Evolutionary conservation across 2,329 filamentous ascomycete species (phyloP), one percentile per base, ranked within the genome.

Genomic region (Fusarium fujikuroi): DNA sequence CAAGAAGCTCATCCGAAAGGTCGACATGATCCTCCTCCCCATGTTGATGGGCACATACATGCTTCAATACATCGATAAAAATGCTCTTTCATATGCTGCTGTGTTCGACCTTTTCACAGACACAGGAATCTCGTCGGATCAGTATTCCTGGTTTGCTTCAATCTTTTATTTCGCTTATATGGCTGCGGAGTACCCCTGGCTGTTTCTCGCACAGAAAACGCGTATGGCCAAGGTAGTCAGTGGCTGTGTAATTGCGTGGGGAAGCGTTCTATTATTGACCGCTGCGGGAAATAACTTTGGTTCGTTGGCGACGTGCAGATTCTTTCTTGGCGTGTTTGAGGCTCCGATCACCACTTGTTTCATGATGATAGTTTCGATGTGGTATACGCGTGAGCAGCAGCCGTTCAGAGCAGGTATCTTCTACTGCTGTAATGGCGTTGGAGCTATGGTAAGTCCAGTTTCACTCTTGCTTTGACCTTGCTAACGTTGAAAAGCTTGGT

Each of bases 41-140:
- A 78, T 89, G 18, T 82, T 90, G 3, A 82, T 82, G 52, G 82
- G 83, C 2, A 87, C 85, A 1, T 87, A 84, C 52, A 77, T 85
- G n/a, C 78, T 89, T 10, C 87, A 89, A 69, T 88, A 86, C 71
- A 87, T 88, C 69, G 87, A 88, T 76, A 90, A 89, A 76, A 83
- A 85, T 60, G 84, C 87, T 0, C 78, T 88, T 4, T 83, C 82
- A 0, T 89, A 89, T 73, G 83, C 84, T 0, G 87, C 87, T 0
- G 87, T 89, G 0, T 89, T 89, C 62, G 87, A 89, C 40, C 77
- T 89, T 0, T 85, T 88, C 64, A 79, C 79, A 12, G 83, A 83
- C 39, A 87, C 86, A 0, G 79, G 83, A 10, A 87, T 88, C 56
- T 81, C 78, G 2, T 78, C 80, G 19, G 79, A 79, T 1, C 80